Evolutionary conservation across 23 red algal genomes (phyloP).

Genomic region (Gracilaria gracilis): DNA sequence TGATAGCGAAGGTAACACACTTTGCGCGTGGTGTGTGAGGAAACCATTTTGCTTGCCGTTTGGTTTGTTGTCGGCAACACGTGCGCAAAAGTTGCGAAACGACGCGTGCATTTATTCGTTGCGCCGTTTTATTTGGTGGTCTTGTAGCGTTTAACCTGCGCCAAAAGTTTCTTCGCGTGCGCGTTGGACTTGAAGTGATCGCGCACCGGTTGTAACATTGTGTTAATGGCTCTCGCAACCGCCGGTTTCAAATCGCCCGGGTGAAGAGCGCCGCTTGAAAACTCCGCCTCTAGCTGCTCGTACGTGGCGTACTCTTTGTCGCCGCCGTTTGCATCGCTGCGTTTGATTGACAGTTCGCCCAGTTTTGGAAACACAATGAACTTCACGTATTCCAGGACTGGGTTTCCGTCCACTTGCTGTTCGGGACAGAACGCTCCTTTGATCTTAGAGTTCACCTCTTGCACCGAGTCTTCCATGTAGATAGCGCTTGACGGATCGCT

Average conservation of each 20-base stretch:
- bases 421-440: slow-evolving; percentile 95
- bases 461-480: slow-evolving; percentile 97
- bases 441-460: slow-evolving; percentile 95
- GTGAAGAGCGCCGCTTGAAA: slow-evolving; percentile 80
- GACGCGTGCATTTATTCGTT: too few species aligned
- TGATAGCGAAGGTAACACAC: too few species aligned
- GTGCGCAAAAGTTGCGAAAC: too few species aligned
- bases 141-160: slow-evolving; percentile 87
- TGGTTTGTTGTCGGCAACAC: too few species aligned
- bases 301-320: slow-evolving; percentile 55
- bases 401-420: slow-evolving; percentile 82
- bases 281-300: slow-evolving; percentile 75
- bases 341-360: slow-evolving; percentile 46
- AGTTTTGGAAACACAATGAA: slow-evolving; percentile 85
- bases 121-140: slow-evolving; percentile 27
- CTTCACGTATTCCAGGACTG: slow-evolving; percentile 91
- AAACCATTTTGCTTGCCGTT: too few species aligned
- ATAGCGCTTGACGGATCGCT: slow-evolving; percentile 95
- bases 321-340: slow-evolving; percentile 89
- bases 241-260: slow-evolving; percentile 96
- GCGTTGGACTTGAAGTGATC: slow-evolving; percentile 91
- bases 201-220: slow-evolving; percentile 91
- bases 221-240: slow-evolving; percentile 85
- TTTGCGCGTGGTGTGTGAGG: too few species aligned
- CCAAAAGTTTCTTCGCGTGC: slow-evolving; percentile 77